Conservation (phyloP, 768 basidiomycete genomes). For the Peribolospora kevripleyi region DNA sequence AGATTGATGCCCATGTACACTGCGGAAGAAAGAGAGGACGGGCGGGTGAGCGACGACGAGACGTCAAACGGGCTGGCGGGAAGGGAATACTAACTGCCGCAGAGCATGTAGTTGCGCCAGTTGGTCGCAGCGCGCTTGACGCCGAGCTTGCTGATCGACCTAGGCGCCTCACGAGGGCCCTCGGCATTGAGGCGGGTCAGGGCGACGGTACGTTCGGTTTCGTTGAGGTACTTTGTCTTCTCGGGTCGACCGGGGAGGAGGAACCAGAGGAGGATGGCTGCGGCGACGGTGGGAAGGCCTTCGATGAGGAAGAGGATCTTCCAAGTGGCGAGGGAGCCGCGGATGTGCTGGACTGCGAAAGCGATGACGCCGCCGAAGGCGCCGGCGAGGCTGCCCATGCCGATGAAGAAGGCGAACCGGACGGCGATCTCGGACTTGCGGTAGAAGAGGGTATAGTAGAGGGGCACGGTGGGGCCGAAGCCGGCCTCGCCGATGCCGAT, state of each 20-base stretch:
- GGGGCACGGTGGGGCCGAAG: slow-evolving; percentile 10
- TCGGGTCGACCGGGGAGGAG: slow-evolving; percentile 23
- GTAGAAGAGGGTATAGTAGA: slow-evolving; percentile 19
- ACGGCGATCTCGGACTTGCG: slow-evolving; percentile 20
- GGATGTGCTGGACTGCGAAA: slow-evolving; percentile 15
- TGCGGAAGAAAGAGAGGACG: neutral
- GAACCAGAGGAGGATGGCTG: slow-evolving; percentile 21
- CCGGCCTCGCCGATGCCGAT: slow-evolving; percentile 16
- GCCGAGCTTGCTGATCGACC: slow-evolving; percentile 19
- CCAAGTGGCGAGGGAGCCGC: slow-evolving; percentile 7
- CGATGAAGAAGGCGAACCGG: slow-evolving; percentile 23
- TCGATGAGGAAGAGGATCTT: slow-evolving; percentile 24
- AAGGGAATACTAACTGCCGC: slow-evolving; percentile 1
- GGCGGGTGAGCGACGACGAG: neutral
- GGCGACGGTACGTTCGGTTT: slow-evolving; percentile 19
- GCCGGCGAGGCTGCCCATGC: slow-evolving; percentile 16
- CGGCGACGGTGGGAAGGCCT: slow-evolving; percentile 19
- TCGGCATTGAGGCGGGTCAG: slow-evolving; percentile 19
- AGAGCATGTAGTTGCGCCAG: slow-evolving; percentile 20
- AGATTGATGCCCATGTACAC: slow-evolving; percentile 6
- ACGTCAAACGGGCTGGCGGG: too few species aligned
- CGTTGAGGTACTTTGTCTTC: slow-evolving; percentile 18
- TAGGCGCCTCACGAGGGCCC: slow-evolving; percentile 9
- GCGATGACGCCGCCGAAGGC: slow-evolving; percentile 7
- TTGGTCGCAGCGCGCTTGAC: slow-evolving; percentile 18